A percentile compares a stretch with the other conserved stretches of the same genome.
phyloP scores from a whole-genome alignment of 2,329 filamentous ascomycete genomes.

The Aspergillus floridensis region DNA sequence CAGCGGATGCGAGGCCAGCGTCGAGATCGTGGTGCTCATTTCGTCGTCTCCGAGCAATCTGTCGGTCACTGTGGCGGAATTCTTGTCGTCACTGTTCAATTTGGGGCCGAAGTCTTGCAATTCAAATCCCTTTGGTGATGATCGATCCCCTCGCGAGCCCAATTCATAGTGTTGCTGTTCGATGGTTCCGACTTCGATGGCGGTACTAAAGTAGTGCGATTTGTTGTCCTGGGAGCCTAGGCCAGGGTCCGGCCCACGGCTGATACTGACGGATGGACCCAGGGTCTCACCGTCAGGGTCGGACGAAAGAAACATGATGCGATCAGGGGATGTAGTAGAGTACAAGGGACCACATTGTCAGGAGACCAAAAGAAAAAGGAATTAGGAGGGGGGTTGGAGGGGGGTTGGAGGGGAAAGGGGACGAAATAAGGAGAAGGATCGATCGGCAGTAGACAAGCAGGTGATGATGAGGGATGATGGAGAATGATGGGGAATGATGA shows the following conservation, averaged over 20 bases:
- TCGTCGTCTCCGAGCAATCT: slow-evolving; percentile 10
- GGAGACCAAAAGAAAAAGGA: not conserved
- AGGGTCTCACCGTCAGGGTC: not conserved
- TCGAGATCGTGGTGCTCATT: slow-evolving; percentile 1
- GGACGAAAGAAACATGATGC: slow-evolving; percentile 2
- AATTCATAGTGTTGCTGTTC: not conserved
- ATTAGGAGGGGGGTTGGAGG: not conserved
- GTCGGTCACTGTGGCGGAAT: slow-evolving; percentile 14
- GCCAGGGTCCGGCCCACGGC: not conserved
- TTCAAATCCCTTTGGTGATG: not conserved
- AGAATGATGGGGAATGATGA: not conserved
- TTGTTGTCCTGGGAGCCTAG: not conserved
- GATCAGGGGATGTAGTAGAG: not conserved
- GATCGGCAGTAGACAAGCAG: not conserved
- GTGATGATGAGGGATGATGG: too few relatives aligned
- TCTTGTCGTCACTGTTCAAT: not conserved
- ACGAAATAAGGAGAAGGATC: not conserved
- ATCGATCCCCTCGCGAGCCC: not conserved
- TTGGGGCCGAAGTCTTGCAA: not conserved
- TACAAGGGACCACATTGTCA: not conserved
- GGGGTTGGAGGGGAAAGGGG: not conserved
- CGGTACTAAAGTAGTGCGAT: slow-evolving; percentile 1
- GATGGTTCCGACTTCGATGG: slow-evolving; percentile 2
- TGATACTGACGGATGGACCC: slow-evolving; percentile 1
- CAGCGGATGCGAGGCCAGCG: slow-evolving; percentile 41